phyloP scores from a whole-genome alignment of 106 monocot genomes.

The Apostasia shenzhenica region DNA sequence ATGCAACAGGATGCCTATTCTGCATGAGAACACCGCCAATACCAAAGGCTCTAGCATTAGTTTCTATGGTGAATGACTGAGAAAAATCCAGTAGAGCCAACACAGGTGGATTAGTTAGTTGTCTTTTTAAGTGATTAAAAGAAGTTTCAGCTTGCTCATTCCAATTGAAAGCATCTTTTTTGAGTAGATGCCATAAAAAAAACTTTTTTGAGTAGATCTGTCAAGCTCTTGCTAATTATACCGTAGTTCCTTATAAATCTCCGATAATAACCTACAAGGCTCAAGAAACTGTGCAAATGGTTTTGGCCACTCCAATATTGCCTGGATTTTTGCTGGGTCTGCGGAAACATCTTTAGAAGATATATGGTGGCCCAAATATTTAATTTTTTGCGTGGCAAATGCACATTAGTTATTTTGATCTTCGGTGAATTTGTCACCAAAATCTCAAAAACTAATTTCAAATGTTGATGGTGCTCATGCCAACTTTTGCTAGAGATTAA shows the following conservation, averaged over 20 bases:
- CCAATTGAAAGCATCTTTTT: not conserved
- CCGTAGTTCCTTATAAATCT: slow-evolving; percentile 4
- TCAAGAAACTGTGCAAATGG: not conserved
- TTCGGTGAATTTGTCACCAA: no score
- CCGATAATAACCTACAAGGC: slow-evolving; percentile 6
- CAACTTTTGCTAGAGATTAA: no score
- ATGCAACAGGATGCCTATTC: slow-evolving; percentile 2
- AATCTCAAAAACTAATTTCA: no score
- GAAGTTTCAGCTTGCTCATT: not conserved
- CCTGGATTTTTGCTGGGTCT: no score
- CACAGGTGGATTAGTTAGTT: not conserved
- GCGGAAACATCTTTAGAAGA: no score
- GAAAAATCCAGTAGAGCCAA: not conserved
- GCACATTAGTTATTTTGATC: no score
- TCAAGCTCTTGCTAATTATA: not conserved
- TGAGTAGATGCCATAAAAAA: no score
- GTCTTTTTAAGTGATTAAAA: not conserved
- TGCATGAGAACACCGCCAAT: slow-evolving; percentile 10
- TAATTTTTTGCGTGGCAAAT: no score
- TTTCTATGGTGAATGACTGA: not conserved
- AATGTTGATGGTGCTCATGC: no score
- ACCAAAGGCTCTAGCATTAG: not conserved
- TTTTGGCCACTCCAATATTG: not conserved
- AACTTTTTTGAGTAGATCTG: not conserved
- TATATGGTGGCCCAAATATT: no score